These are phyloP conservation scores for Zygotorulaspora chibaensis DNA, from an alignment of 805 yeast genomes.

Conservation along the genomic window DNA sequence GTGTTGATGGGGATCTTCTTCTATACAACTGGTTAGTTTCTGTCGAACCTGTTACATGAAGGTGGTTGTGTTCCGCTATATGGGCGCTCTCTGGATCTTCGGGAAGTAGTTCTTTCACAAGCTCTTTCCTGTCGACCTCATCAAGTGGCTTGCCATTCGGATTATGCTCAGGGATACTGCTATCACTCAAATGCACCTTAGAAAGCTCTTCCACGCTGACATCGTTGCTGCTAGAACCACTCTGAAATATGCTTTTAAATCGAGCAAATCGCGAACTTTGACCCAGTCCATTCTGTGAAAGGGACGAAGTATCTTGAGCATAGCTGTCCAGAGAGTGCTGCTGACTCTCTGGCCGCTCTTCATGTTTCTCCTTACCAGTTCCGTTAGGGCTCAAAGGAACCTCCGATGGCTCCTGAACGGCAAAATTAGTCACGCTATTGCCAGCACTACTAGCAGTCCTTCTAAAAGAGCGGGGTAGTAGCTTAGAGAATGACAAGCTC, in stretches of 20 bases:
- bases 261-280: slow-evolving; percentile 21
- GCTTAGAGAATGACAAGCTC: slow-evolving; percentile 26
- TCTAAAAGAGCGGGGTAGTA: slow-evolving; percentile 16
- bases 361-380: slow-evolving; percentile 1
- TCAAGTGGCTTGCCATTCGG: not conserved
- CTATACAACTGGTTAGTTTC: slow-evolving; percentile 9
- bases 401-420: slow-evolving; percentile 6
- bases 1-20: slow-evolving; percentile 25
- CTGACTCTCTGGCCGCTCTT: not conserved
- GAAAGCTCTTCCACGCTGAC: not conserved
- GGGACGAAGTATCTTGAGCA: slow-evolving; percentile 3
- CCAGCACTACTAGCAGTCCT: slow-evolving; percentile 8
- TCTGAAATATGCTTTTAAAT: slow-evolving; percentile 22
- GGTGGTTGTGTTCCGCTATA: slow-evolving; percentile 1
- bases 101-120: not conserved
- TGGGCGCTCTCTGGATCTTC: slow-evolving; percentile 1
- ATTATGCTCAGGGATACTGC: not conserved
- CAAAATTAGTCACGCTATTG: slow-evolving; percentile 10
- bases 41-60: slow-evolving; percentile 4
- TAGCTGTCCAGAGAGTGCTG: slow-evolving; percentile 2
- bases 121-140: not conserved
- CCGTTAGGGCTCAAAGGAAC: slow-evolving; percentile 1
- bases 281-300: slow-evolving; percentile 2
- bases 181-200: not conserved
- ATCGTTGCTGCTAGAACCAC: slow-evolving; percentile 6